These are phyloP conservation scores for Schwanniomyces occidentalis DNA, from an alignment of 805 yeast species.

Conservation along the genomic window DNA sequence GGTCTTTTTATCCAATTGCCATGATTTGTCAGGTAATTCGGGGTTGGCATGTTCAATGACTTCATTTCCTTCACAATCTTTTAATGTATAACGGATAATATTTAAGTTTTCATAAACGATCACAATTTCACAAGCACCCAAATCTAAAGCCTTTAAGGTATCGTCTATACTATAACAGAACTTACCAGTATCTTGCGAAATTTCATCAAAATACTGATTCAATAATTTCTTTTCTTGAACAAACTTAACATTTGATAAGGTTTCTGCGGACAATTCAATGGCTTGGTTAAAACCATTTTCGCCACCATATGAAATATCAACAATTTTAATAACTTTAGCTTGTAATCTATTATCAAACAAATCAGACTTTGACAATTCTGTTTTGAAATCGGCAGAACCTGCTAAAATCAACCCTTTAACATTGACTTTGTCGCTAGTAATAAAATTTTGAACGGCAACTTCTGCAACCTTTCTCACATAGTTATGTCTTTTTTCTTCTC, in stretches of 20 bases:
- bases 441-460: constrained; percentile 95
- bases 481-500: constrained; percentile 99
- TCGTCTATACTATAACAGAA: constrained; percentile 98
- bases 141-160: constrained; percentile 91
- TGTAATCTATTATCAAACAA: constrained; percentile 88
- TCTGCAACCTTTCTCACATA: constrained; percentile 98
- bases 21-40: constrained; percentile 69
- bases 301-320: constrained; percentile 98
- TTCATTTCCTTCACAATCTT: constrained; percentile 78
- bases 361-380: constrained; percentile 89
- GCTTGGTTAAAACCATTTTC: constrained; percentile 99
- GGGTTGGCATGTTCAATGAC: constrained; percentile 74
- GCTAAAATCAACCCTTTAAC: constrained; percentile 95
- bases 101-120: constrained; percentile 93
- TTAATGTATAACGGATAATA: constrained; percentile 77
- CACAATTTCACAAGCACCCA: constrained; percentile 92
- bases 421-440: constrained; percentile 90
- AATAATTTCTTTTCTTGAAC: constrained; percentile 97
- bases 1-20: constrained; percentile 75
- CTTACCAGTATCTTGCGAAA: constrained; percentile 94
- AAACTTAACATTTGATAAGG: constrained; percentile 94
- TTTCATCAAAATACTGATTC: constrained; percentile 91
- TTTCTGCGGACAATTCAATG: constrained; percentile 94
- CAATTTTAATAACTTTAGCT: constrained; percentile 85
- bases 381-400: constrained; percentile 99